Percentiles rank a stretch among this genome's conserved stretches.
Evolutionary conservation across 2,329 filamentous ascomycete genomes (phyloP).

Genomic region (Aureobasidium sp.): DNA sequence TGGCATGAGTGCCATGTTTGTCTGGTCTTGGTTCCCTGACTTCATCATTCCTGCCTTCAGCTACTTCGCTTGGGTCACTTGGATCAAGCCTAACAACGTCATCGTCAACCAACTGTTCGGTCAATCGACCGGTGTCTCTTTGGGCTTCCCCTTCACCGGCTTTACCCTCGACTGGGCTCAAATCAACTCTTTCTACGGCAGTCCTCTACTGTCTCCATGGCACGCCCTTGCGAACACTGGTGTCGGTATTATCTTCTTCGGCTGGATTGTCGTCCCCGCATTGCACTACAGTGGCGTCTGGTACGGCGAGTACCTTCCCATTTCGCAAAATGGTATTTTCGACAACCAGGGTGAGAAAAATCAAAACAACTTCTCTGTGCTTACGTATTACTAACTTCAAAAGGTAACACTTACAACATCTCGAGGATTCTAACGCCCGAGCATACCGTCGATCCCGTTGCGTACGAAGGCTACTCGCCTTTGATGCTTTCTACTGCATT

Average conservation of each 20-base stretch:
- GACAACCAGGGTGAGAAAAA: constrained; percentile 51
- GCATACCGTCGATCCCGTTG: constrained; percentile 67
- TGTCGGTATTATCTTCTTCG: constrained; percentile 18
- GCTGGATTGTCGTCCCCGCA: constrained; percentile 18
- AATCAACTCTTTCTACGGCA: constrained; percentile 69
- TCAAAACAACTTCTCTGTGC: too few species aligned
- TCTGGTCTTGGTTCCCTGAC: constrained; percentile 78
- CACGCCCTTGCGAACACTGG: constrained; percentile 26
- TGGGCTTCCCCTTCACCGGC: constrained; percentile 18
- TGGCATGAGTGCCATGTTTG: constrained; percentile 61
- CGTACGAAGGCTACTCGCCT: constrained; percentile 70
- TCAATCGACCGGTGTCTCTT: constrained; percentile 19
- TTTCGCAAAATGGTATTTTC: constrained; percentile 73
- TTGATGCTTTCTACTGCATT: constrained; percentile 84
- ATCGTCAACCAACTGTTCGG: constrained; percentile 22
- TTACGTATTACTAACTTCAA: background rate
- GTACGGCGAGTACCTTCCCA: constrained; percentile 78
- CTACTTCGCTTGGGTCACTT: constrained; percentile 83
- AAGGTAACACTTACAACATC: constrained; percentile 75
- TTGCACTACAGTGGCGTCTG: constrained; percentile 61
- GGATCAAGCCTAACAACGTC: constrained; percentile 78
- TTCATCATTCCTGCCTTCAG: constrained; percentile 76
- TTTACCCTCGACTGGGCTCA: constrained; percentile 89
- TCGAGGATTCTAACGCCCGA: constrained; percentile 69
- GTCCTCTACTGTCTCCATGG: constrained; percentile 38